Percentiles rank a stretch among this genome's conserved stretches.
Conservation (phyloP, 306 rosid species). For the Casuarina equisetifolia region DNA sequence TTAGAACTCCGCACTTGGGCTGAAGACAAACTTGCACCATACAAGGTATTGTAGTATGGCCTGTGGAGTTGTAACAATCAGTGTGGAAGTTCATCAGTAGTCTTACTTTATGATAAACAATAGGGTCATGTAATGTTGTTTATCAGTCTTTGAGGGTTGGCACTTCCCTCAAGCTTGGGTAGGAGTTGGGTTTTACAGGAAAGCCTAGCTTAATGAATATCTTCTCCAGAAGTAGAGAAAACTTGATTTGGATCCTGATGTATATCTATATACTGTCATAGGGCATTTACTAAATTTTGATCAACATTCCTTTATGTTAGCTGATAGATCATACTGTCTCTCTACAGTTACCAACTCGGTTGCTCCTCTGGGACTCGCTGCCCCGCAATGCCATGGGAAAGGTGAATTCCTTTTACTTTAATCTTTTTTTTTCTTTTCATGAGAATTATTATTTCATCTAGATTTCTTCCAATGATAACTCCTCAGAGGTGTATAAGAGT, state of each 20-base stretch:
- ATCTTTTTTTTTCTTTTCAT: background rate
- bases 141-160: background rate
- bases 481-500: background rate
- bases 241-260: background rate
- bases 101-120: too few species aligned
- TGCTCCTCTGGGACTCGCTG: constrained; percentile 68
- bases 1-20: constrained; percentile 76
- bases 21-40: constrained; percentile 83
- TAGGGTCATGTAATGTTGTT: too few species aligned
- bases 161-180: background rate
- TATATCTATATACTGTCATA: background rate
- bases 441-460: background rate
- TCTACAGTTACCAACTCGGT: constrained; percentile 67
- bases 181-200: background rate
- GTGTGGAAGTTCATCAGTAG: too few species aligned
- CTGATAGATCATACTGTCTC: background rate
- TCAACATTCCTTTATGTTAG: background rate
- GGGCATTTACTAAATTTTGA: background rate
- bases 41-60: constrained; percentile 61
- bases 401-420: constrained; percentile 41
- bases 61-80: background rate
- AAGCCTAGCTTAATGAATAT: background rate
- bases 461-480: background rate
- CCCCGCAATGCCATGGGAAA: constrained; percentile 99
- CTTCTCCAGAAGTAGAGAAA: background rate